Percentiles rank a stretch among this genome's conserved stretches.
Conservation (phyloP, 176 grass and related monocot genomes). For the Bolboschoenus planiculmis region DNA sequence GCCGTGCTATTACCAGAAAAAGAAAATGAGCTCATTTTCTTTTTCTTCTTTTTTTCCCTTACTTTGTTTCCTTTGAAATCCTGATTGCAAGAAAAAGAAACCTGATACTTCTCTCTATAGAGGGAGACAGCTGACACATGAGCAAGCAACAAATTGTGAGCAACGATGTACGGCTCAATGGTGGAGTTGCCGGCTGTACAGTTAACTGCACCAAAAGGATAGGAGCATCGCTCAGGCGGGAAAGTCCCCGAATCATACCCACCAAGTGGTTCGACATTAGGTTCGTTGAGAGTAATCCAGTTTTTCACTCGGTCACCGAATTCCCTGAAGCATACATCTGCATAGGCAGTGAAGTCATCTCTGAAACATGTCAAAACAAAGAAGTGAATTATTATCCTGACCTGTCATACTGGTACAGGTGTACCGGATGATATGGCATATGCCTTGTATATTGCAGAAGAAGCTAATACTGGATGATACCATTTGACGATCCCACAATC, state of each 20-base stretch:
- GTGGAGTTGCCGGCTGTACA: slow-evolving; percentile 58
- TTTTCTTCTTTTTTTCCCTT: not conserved
- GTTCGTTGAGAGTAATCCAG: slow-evolving; percentile 73
- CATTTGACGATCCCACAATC: not conserved
- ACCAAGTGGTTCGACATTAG: slow-evolving; percentile 53
- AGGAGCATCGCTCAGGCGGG: slow-evolving; percentile 58
- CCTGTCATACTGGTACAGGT: not conserved
- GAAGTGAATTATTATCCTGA: not conserved
- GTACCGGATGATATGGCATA: not conserved
- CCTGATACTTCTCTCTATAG: slow-evolving; percentile 71
- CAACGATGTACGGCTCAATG: slow-evolving; percentile 65
- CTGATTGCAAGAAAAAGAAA: not conserved
- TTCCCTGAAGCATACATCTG: slow-evolving; percentile 54
- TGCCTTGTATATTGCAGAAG: not conserved
- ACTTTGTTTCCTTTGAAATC: not conserved
- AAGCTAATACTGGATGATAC: not conserved
- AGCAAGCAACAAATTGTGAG: slow-evolving; percentile 60
- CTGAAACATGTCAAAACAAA: slow-evolving; percentile 31
- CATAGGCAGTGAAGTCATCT: slow-evolving; percentile 58
- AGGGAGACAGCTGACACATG: slow-evolving; percentile 57
- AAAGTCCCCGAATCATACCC: slow-evolving; percentile 20
- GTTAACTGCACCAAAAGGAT: slow-evolving; percentile 31
- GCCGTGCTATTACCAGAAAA: not conserved
- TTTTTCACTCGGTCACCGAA: slow-evolving; percentile 68
- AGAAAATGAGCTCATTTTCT: not conserved